Percentiles rank a stretch among this genome's conserved stretches.
These are phyloP conservation scores for Lachnellula suecica DNA, from an alignment of 2,329 filamentous ascomycete species.

Conservation along the genomic window DNA sequence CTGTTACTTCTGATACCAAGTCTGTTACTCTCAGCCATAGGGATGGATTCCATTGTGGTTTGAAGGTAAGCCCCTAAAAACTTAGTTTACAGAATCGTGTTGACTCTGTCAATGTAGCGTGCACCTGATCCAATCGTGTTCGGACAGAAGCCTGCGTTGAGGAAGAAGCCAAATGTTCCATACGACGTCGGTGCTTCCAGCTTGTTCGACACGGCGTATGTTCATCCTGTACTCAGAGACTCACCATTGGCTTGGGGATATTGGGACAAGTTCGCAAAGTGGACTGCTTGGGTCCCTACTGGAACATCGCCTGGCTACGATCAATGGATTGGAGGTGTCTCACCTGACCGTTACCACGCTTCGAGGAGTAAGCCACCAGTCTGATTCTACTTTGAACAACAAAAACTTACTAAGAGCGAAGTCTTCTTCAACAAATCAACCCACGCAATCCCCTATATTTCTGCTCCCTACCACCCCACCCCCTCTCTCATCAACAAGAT, in stretches of 20 bases:
- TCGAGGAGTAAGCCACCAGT: not conserved
- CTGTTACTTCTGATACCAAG: constrained; percentile 41
- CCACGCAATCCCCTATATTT: constrained; percentile 44
- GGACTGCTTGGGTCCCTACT: constrained; percentile 38
- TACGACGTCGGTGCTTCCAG: constrained; percentile 47
- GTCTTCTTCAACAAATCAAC: constrained; percentile 39
- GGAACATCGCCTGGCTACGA: constrained; percentile 46
- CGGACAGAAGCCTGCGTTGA: not conserved
- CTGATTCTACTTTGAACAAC: not conserved
- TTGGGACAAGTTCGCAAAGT: constrained; percentile 42
- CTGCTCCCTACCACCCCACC: constrained; percentile 34
- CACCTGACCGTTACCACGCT: constrained; percentile 5
- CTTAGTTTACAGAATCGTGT: not conserved
- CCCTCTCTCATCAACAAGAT: constrained; percentile 34
- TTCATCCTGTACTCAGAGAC: constrained; percentile 45
- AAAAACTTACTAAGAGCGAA: not conserved
- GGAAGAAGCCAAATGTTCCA: constrained; percentile 36
- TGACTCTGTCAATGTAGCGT: constrained; percentile 6
- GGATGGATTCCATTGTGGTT: constrained; percentile 45
- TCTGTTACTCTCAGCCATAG: constrained; percentile 45
- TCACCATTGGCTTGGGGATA: constrained; percentile 43
- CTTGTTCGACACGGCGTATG: constrained; percentile 51
- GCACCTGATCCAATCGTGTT: constrained; percentile 5
- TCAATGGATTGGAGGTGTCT: constrained; percentile 44
- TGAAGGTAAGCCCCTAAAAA: constrained; percentile 37